phyloP scores from a whole-genome alignment of 2,329 filamentous ascomycete species.

The Endothia cerciana region DNA sequence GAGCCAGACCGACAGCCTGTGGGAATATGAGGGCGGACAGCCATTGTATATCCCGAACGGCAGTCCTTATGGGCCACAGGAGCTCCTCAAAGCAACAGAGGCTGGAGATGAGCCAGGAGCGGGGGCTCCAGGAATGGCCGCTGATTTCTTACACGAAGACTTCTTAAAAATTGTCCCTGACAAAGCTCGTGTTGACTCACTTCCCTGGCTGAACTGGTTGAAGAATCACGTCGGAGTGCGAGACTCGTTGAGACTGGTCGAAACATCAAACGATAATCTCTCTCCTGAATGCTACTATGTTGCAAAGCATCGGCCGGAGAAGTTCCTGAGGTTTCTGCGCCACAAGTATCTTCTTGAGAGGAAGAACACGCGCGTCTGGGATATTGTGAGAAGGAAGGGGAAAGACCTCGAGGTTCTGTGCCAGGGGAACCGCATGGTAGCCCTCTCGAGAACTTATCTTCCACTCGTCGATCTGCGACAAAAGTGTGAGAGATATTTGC shows the following conservation, averaged over 20 bases:
- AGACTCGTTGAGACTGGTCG: background rate
- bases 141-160: background rate
- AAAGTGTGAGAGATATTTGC: background rate
- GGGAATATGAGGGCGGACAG: background rate
- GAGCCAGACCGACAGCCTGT: background rate
- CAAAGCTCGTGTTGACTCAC: background rate
- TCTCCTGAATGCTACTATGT: background rate
- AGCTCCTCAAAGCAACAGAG: background rate
- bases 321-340: background rate
- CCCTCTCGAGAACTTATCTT: background rate
- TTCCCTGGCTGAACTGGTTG: background rate
- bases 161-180: background rate
- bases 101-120: background rate
- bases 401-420: background rate
- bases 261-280: background rate
- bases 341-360: background rate
- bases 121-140: background rate
- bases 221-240: background rate
- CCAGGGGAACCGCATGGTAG: background rate
- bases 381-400: background rate
- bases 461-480: background rate
- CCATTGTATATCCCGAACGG: background rate
- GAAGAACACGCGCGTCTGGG: background rate
- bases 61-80: background rate
- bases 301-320: constrained; percentile 16